Percentiles rank a stretch among this genome's conserved stretches.
Conservation (phyloP, 176 grass and related monocot species). For the Elymus sibiricus region DNA sequence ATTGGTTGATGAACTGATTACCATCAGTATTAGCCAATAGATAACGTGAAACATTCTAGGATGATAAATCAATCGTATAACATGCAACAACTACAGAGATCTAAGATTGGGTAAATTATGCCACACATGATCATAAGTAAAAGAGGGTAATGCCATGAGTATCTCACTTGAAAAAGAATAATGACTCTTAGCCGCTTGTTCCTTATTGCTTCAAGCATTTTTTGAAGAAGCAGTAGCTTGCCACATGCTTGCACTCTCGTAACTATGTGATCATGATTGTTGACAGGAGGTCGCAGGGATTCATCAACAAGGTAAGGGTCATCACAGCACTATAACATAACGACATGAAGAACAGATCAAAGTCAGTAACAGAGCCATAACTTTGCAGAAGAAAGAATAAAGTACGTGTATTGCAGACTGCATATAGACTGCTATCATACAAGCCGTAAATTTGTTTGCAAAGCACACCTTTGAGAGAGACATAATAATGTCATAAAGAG, state of each 20-base stretch:
- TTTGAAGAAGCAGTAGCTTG: conserved; percentile 75
- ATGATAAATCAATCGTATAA: background rate
- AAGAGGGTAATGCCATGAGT: background rate
- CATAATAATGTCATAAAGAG: conserved; percentile 49
- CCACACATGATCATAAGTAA: background rate
- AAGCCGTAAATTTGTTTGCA: background rate
- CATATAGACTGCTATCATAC: conserved; percentile 15
- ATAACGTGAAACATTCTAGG: conserved; percentile 17
- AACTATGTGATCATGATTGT: conserved; percentile 34
- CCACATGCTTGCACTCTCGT: conserved; percentile 51
- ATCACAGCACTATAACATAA: conserved; percentile 77
- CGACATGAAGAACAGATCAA: conserved; percentile 15
- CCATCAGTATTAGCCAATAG: background rate
- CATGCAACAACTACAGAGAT: background rate
- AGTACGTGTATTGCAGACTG: background rate
- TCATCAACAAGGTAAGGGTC: conserved; percentile 78
- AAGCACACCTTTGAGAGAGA: conserved; percentile 67
- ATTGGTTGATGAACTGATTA: conserved; percentile 5
- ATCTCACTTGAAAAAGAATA: conserved; percentile 81
- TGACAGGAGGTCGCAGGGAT: conserved; percentile 34
- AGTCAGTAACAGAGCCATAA: conserved; percentile 14
- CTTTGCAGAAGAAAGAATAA: conserved; percentile 12
- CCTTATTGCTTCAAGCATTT: conserved; percentile 64
- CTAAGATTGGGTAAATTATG: background rate
- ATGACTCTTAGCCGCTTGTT: conserved; percentile 51